Percentiles rank a stretch among this genome's conserved stretches.
phyloP scores from a whole-genome alignment of 495 filamentous ascomycete genomes.

The Parachaetomium inaequale region DNA sequence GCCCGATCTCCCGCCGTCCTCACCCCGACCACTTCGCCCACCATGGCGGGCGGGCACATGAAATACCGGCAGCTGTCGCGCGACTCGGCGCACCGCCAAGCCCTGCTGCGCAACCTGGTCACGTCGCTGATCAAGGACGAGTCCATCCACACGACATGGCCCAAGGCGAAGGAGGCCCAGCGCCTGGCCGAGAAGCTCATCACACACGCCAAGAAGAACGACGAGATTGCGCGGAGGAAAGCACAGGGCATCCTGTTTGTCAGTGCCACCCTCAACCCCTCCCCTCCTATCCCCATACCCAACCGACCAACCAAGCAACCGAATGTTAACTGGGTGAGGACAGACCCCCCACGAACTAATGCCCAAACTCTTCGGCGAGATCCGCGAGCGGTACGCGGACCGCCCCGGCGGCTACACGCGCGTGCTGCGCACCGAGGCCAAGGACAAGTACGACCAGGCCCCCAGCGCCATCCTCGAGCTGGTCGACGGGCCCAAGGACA shows the following conservation, averaged over 20 bases:
- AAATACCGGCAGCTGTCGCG: constrained; percentile 87
- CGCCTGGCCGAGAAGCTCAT: constrained; percentile 88
- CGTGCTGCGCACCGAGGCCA: constrained; percentile 78
- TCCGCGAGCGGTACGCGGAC: constrained; percentile 73
- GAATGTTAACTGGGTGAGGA: neutral
- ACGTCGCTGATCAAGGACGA: constrained; percentile 93
- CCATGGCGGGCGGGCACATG: constrained; percentile 78
- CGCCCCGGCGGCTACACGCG: constrained; percentile 92
- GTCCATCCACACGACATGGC: constrained; percentile 88
- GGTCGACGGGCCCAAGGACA: constrained; percentile 91
- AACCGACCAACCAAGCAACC: neutral
- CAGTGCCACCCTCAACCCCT: constrained; percentile 35
- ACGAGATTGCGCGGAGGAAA: constrained; percentile 63
- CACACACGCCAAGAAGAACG: constrained; percentile 87
- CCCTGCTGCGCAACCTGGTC: constrained; percentile 91
- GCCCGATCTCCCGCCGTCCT: neutral
- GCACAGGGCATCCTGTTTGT: constrained; percentile 80
- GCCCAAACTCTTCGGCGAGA: constrained; percentile 81
- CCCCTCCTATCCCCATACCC: neutral
- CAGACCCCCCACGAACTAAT: constrained; percentile 60
- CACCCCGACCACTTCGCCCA: constrained; percentile 12
- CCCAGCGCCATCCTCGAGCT: constrained; percentile 90
- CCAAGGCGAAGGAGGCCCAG: constrained; percentile 96
- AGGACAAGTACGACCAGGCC: constrained; percentile 76
- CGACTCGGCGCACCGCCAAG: constrained; percentile 78